Base-by-base conservation (phyloP, 139 green algal genomes). In the Bryopsis sp. region DNA sequence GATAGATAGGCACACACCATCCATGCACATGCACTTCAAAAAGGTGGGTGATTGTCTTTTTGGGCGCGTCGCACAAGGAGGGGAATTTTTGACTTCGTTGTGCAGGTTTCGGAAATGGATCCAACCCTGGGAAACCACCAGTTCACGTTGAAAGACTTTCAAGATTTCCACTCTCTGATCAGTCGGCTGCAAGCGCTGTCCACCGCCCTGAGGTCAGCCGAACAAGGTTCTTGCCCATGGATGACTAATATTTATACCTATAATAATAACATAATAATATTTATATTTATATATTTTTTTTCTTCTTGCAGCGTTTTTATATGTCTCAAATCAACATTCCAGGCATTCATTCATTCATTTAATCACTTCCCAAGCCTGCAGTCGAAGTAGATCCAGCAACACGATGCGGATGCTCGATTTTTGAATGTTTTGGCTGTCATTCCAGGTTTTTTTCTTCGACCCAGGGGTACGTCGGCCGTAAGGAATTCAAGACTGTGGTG, bases 121-220 rank as follows among this genome's bases (percentile, higher is more conserved):
- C 26, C 28, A 29, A 24, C 28, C 6, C 59, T 67, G 24, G 59
- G 6, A 29, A 8, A n/a, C 19, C 29, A 24, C 29, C 6, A 47
- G 29, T 67, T 67, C 29, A 63, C 7, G 11, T 19, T 36, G 54
- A 19, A 63, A 19, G 54, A 63, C n/a, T 63, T 63, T 34, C 19
- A 36, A 36, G 24, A 7, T 11, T 63, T 63, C n/a, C 26, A 36
- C n/a, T 11, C 15, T 29, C n/a, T 63, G 54, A 19, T 63, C 7
- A n/a, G n/a, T 34, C 8, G n/a, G n/a, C 24, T 34, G 7, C 54
- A 63, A 7, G n/a, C 8, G n/a, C 15, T 63, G n/a, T 7, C n/a
- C n/a, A 29, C n/a, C n/a, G 54, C n/a, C 7, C 7, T 34, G 26
- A 8, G n/a, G 11, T 63, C n/a, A 8, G 11, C 8, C n/a, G n/a